Percentiles rank a stretch among this genome's conserved stretches.
These are phyloP conservation scores for Talaromyces sp. DNA, from an alignment of 2,329 filamentous ascomycete genomes.

Conservation along the genomic window DNA sequence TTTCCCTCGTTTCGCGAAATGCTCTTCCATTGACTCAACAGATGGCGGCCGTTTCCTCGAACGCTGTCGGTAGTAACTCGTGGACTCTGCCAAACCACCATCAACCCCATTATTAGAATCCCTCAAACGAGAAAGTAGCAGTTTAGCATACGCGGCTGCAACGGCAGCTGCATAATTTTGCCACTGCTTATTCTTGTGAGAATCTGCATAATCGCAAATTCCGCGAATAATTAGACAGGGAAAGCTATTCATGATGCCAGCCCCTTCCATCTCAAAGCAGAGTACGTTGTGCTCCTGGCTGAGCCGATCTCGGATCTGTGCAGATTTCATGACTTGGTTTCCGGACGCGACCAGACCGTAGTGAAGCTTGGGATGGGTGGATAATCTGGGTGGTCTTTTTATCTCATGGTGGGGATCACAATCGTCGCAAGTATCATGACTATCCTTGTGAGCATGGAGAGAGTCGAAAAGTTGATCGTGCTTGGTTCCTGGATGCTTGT, in stretches of 20 bases:
- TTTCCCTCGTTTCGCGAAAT: not conserved
- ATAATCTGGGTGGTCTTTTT: not conserved
- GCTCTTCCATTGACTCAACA: not conserved
- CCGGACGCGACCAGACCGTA: constrained; percentile 18
- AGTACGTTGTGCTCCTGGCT: constrained; percentile 1
- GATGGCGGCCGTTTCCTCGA: not conserved
- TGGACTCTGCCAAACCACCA: not conserved
- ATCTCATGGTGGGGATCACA: not conserved
- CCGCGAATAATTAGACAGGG: constrained; percentile 19
- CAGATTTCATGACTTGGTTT: constrained; percentile 17
- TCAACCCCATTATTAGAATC: not conserved
- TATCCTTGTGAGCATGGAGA: not conserved
- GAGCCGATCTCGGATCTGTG: constrained; percentile 9
- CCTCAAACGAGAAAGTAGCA: constrained; percentile 9
- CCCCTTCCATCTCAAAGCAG: constrained; percentile 19
- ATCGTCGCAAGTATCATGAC: not conserved
- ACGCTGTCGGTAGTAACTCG: not conserved
- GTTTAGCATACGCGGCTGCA: constrained; percentile 15
- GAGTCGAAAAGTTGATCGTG: not conserved
- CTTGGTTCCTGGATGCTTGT: not conserved
- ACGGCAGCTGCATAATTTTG: constrained; percentile 18
- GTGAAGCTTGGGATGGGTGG: constrained; percentile 8
- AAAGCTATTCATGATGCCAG: constrained; percentile 16
- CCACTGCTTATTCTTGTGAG: constrained; percentile 20
- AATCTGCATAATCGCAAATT: constrained; percentile 20